Base-by-base conservation (phyloP, 306 rosid species). In the Corylus americana region DNA sequence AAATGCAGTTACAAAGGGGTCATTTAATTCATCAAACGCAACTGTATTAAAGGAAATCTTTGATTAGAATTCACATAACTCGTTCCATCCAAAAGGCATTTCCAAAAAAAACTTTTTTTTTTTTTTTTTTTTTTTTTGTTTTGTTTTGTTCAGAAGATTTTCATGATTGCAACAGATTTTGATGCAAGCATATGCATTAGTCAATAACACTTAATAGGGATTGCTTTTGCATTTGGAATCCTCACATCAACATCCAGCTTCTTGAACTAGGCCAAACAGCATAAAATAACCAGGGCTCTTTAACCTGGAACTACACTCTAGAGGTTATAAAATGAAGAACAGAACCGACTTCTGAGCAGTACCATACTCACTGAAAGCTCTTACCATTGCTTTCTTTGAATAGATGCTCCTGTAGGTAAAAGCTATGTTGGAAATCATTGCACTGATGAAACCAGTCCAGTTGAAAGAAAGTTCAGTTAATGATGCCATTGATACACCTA, bases 401-500 rank as follows among this genome's bases (percentile, higher is more conserved):
- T 94, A 94, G 77, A 94, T 88, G 64, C 98, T 94, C 82, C 98
- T 79, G 85, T 94, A 94, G 55, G 98, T 92, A 80, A 94, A 94
- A 42, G 98, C 90, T 76, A 94, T 88, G 84, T 94, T 94, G 73
- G 97, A 94, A 83, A 94, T 85, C 98, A 94, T 94, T 22, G 98
- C 98, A 84, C 97, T 94, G 42, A 88, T 80, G 81, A 94, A 94
- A 37, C 98, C 98, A 16, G 70, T 61, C 98, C 97, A 94, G 81
- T 94, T 94, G 88, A 94, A 94, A 29, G 98, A 94, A 39, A 94
- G 97, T 83, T 94, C 98, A 51, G 98, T 94, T 84, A 94, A 77
- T 25, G 98, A 94, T 79, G 98, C 98, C 91, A 94, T 87, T 70
- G 98, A 87, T 76, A 94, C 98, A 86, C 98, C 98, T 94, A 81